Evolutionary conservation across 371 early-diverging fungal species (phyloP).

Genomic region (Smittium culicis): DNA sequence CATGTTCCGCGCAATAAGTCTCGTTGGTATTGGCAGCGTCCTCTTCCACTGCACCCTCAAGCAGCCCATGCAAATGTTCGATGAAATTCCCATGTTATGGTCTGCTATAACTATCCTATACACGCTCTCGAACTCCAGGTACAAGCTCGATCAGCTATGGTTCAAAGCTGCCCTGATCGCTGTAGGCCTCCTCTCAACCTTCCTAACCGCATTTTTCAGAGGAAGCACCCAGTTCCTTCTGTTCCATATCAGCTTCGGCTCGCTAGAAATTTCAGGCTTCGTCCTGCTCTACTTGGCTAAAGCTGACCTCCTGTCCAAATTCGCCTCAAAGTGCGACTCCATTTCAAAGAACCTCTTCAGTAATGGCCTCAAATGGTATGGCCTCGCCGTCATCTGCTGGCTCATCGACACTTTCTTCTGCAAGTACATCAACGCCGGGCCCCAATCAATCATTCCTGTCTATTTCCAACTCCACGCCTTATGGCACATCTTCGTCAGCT

Average conservation of each 20-base stretch:
- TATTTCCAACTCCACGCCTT: conserved; percentile 40
- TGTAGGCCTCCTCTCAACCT: conserved; percentile 12
- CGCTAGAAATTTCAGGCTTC: conserved; percentile 5
- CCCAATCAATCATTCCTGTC: conserved; percentile 28
- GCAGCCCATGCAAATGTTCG: conserved; percentile 44
- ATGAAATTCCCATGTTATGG: conserved; percentile 58
- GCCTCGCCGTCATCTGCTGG: conserved; percentile 32
- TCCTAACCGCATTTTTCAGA: conserved; percentile 10
- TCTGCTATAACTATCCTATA: conserved; percentile 21
- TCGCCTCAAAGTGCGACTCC: conserved; percentile 4
- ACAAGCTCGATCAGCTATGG: conserved; percentile 23
- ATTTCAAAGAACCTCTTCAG: conserved; percentile 21
- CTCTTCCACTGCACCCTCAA: conserved; percentile 50
- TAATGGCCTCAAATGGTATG: conserved; percentile 26
- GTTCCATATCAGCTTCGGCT: conserved; percentile 28
- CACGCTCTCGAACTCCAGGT: conserved; percentile 33
- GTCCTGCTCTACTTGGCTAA: conserved; percentile 2
- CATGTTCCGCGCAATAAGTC: conserved; percentile 28
- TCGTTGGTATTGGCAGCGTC: conserved; percentile 46
- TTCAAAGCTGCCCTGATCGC: conserved; percentile 21
- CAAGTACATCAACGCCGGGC: conserved; percentile 32
- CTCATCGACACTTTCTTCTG: conserved; percentile 35
- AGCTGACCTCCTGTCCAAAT: conserved; percentile 16
- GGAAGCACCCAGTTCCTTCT: conserved; percentile 27
- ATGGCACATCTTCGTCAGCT: conserved; percentile 38